A percentile compares a stretch with the other conserved stretches of the same genome.
These are phyloP conservation scores for Anthracocystis walkeri DNA, from an alignment of 1,284 basidiomycete genomes.

Conservation along the genomic window DNA sequence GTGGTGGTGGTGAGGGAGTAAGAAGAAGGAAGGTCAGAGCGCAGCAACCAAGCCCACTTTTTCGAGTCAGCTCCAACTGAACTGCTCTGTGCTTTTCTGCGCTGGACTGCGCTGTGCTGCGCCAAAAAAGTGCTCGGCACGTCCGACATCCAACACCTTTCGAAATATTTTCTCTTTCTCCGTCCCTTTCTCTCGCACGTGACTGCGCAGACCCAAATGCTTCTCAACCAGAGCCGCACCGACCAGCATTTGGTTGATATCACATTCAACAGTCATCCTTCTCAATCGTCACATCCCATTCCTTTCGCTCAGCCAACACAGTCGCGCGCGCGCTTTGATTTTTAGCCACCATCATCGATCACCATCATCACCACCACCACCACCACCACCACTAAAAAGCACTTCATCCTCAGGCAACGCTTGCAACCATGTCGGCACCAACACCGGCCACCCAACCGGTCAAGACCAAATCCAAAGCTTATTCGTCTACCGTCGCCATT, in stretches of 20 bases:
- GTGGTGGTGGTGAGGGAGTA: slow-evolving; percentile 8
- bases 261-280: background rate
- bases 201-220: slow-evolving; percentile 8
- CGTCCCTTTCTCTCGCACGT: slow-evolving; percentile 23
- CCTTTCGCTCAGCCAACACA: background rate
- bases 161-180: background rate
- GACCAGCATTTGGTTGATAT: slow-evolving; percentile 10
- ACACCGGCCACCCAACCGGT: slow-evolving; percentile 47
- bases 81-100: background rate
- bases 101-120: slow-evolving; percentile 20
- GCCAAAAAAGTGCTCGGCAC: background rate
- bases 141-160: slow-evolving; percentile 13
- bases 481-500: slow-evolving; percentile 65
- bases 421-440: slow-evolving; percentile 36
- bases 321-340: slow-evolving; percentile 1
- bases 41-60: background rate
- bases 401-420: background rate
- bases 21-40: slow-evolving; percentile 14
- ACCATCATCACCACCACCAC: background rate
- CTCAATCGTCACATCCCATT: background rate
- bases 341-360: background rate
- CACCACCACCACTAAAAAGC: background rate
- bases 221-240: slow-evolving; percentile 7
- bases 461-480: slow-evolving; percentile 66
- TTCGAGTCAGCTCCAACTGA: background rate